Base-by-base conservation (phyloP, 2,329 filamentous ascomycete species). In the Myriangium duriaei region DNA sequence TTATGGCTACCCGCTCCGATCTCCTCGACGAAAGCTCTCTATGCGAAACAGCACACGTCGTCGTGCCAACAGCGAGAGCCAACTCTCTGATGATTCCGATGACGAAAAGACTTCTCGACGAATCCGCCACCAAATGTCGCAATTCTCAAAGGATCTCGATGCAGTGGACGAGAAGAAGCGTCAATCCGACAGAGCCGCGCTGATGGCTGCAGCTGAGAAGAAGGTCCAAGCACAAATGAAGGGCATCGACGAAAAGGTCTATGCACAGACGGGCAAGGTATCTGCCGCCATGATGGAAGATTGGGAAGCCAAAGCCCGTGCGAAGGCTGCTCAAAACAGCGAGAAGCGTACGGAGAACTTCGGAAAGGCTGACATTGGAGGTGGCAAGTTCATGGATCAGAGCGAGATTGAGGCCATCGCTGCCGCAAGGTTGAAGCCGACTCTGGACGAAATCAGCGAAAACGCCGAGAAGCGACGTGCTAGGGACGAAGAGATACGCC, bases 151-250 rank as follows among this genome's bases (percentile, higher is more conserved):
- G 46, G 74, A 74, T 42, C 49, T 86, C 7, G 72, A 72, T 2
- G 68, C 79, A 45, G 72, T 85, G 1, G 82, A 91, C 49, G 68
- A 71, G 39, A 74, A 79, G 51, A 88, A 88, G 59, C 72, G 81
- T 30, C 69, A 79, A 42, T 69, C 73, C 30, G 87, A 94, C 49
- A 79, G 84, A 10, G 79, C 81, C 39, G 68, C 72, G 2, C 64
- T 96, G 1, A 65, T 94, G 46, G 80, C 80, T 7, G 76, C 77
- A 3, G 88, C 88, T 2, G 81, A 87, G 52, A 76, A 81, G 31
- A 93, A 93, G 47, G 88, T 95, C n/a, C 76, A 79, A 47, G 76
- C 77, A 13, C 75, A 74, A 30, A 71, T 95, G 47, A 75, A 81
- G 43, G 73, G 71, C 29, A 86, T 95, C 67, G 88, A 96, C 43